Conservation (phyloP, 2,329 filamentous ascomycete genomes). For the Ophiostoma tasmaniense region DNA sequence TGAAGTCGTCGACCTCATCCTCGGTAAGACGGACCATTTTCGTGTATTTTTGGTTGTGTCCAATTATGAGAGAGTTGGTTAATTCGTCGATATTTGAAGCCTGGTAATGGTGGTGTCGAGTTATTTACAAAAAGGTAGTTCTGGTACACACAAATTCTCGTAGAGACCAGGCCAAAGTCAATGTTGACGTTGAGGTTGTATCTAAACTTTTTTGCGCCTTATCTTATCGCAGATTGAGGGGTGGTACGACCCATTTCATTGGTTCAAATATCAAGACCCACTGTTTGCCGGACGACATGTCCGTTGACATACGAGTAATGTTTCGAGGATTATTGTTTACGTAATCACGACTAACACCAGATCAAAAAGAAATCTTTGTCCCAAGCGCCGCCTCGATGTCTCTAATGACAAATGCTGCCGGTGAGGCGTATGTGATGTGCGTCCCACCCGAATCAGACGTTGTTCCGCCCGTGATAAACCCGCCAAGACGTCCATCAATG, state of each 20-base stretch:
- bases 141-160: too few relatives aligned
- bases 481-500: not conserved
- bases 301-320: too few relatives aligned
- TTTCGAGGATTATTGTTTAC: too few relatives aligned
- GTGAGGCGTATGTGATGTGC: not conserved
- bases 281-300: too few relatives aligned
- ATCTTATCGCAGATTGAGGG: conserved; percentile 4
- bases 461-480: not conserved
- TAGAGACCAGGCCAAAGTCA: conserved; percentile 16
- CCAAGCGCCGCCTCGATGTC: not conserved
- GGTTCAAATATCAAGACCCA: not conserved
- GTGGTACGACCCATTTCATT: not conserved
- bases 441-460: not conserved
- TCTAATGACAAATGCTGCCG: not conserved
- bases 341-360: not conserved
- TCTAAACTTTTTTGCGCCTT: conserved; percentile 7
- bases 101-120: too few relatives aligned
- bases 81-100: too few relatives aligned
- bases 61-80: not conserved
- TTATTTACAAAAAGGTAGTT: not conserved
- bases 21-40: conserved; percentile 45
- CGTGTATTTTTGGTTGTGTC: not conserved
- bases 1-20: conserved; percentile 82
- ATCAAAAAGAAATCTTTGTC: not conserved
- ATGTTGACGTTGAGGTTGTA: not conserved